A percentile compares a stretch with the other conserved stretches of the same genome.
phyloP scores from a whole-genome alignment of 2,329 filamentous ascomycete genomes.

The Fusarium luffae region DNA sequence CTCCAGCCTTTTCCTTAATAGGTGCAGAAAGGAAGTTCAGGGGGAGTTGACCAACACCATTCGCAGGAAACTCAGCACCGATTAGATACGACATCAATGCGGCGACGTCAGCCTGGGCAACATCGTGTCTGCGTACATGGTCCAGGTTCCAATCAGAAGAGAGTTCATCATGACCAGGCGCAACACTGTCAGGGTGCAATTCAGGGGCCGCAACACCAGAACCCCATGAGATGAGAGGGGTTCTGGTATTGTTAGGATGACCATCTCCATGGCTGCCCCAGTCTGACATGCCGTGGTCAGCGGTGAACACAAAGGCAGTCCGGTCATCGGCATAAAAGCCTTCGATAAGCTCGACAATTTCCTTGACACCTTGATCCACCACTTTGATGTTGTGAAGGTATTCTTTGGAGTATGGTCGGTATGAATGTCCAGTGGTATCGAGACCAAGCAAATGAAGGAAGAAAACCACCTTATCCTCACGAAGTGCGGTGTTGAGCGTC shows the following conservation, averaged over 20 bases:
- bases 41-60: slow-evolving; percentile 94
- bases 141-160: slow-evolving; percentile 90
- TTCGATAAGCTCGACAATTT: slow-evolving; percentile 83
- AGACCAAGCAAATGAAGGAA: slow-evolving; percentile 93
- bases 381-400: slow-evolving; percentile 95
- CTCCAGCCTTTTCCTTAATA: slow-evolving; percentile 82
- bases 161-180: slow-evolving; percentile 89
- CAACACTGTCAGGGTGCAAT: slow-evolving; percentile 63
- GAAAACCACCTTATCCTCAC: slow-evolving; percentile 90
- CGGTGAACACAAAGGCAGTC: slow-evolving; percentile 96
- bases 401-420: slow-evolving; percentile 92
- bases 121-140: slow-evolving; percentile 85
- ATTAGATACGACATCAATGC: slow-evolving; percentile 94
- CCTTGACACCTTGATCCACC: slow-evolving; percentile 88
- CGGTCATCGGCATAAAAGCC: slow-evolving; percentile 86
- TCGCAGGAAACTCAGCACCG: slow-evolving; percentile 90
- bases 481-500: slow-evolving; percentile 76
- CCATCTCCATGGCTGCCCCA: slow-evolving; percentile 99
- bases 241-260: slow-evolving; percentile 96
- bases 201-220: slow-evolving; percentile 85
- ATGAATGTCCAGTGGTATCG: slow-evolving; percentile 88
- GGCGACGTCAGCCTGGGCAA: slow-evolving; percentile 92
- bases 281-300: slow-evolving; percentile 99
- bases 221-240: slow-evolving; percentile 92
- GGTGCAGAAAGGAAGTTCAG: slow-evolving; percentile 81